phyloP scores from a whole-genome alignment of 768 basidiomycete genomes.

The Austroboletus eburneus region DNA sequence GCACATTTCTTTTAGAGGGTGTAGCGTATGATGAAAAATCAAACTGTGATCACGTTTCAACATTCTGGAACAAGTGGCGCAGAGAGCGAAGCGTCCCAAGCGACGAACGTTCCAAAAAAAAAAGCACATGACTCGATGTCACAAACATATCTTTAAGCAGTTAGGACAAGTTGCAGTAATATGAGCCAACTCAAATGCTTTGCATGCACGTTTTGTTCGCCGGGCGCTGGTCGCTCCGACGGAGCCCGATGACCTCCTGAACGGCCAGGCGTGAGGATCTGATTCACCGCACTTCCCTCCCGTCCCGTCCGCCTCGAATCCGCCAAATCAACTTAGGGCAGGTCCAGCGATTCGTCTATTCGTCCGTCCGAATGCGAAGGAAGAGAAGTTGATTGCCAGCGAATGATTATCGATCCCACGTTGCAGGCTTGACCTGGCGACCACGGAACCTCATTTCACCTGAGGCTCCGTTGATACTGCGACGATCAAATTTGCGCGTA shows the following conservation, averaged over 20 bases:
- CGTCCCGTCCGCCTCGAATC: neutral
- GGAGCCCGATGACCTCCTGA: neutral
- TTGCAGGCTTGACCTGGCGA: neutral
- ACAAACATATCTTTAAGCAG: too few species aligned
- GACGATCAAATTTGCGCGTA: neutral
- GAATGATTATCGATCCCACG: neutral
- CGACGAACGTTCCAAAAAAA: neutral
- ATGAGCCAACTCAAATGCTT: neutral
- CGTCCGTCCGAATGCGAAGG: neutral
- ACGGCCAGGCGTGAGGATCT: neutral
- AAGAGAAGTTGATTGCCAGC: neutral
- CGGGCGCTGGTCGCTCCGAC: neutral
- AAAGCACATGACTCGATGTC: neutral
- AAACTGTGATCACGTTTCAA: neutral
- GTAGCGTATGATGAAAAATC: neutral
- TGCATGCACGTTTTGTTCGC: neutral
- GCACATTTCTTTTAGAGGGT: neutral
- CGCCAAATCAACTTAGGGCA: neutral
- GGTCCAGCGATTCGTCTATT: neutral
- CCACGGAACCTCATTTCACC: neutral
- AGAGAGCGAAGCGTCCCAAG: neutral
- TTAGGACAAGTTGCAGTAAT: neutral
- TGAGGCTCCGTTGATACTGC: neutral
- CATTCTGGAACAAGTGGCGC: neutral
- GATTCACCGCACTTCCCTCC: neutral